Evolutionary conservation across 2,329 filamentous ascomycete genomes (phyloP), one percentile per base, ranked within the genome.

Genomic region (Colletotrichum sansevieriae): DNA sequence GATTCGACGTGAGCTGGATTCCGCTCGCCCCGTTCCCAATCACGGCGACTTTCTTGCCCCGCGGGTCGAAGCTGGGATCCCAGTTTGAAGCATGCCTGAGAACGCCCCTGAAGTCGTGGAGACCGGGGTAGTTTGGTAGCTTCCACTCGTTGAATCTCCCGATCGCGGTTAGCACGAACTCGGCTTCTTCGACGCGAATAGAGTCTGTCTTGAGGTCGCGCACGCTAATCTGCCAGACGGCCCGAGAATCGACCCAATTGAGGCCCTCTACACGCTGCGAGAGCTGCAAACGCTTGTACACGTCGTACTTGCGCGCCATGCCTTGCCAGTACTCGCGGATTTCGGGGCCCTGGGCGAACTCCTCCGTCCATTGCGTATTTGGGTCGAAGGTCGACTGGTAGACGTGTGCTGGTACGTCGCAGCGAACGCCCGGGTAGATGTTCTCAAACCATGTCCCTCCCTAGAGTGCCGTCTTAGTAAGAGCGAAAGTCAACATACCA

Each of bases 311-410:
- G 8, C 80, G 80, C 0, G 90, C 90, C 3, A 91, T 77, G 0
- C 77, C 77, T 72, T 91, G 84, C 88, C 90, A 90, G 74, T 94
- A 94, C 15, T 87, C 83, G 7, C 83, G 80, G 67, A 94, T 93
- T 76, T 94, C 91, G 4, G 80, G 75, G 0, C 91, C 91, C 43
- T 87, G 86, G 0, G 91, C 87, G 73, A 92, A 93, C 68, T 89
- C 84, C 72, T 92, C 88, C 0, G 84, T 85, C 91, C 91, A 94
- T 71, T 91, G 83, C 0, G 84, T 86, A 64, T 93, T 93, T 1
- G 90, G 89, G 7, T 83, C 82, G 75, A 92, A 93, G 0, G 88
- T 89, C 8, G 86, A 87, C 74, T 92, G 90, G 73, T 93, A 93
- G 20, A 90, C 89, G 75, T 92, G 89, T 0, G 90, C 86, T 0